Evolutionary conservation across 1,284 basidiomycete species (phyloP), one percentile per base, ranked within the genome.

Genomic region (Tremellales sp.): DNA sequence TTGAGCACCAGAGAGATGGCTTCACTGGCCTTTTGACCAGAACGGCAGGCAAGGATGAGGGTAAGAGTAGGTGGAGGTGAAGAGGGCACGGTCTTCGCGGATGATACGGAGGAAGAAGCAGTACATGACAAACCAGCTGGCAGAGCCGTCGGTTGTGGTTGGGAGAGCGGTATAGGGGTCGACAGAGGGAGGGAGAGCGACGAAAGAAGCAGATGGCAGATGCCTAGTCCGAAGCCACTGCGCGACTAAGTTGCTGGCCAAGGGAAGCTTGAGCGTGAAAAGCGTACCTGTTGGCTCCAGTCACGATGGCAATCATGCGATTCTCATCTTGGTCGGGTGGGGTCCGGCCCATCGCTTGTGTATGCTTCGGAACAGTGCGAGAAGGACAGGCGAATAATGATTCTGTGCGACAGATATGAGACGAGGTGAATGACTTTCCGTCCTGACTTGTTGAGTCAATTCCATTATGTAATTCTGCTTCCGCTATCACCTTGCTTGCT

Each of bases 141-240:
- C 1, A 65, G 43, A n/a, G 66, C 63, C 16, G 60, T 53, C 3
- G 27, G 8, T 38, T 58, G 57, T 4, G 63, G 63, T 3, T 51
- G 51, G 3, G 61, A 60, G 13, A 48, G 52, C 14, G 57, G 63
- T 5, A 65, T 49, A n/a, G 53, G 56, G 3, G 48, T 32, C 13
- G 52, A 58, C 5, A 57, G 53, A 1, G 62, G 56, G 14, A 61
- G 53, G 5, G 81, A 81, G 18, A 92, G 76, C 62, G 88, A 84
- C 53, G 76, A 70, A 39, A 93, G 77, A 6, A 94, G 78, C 42
- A 87, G 83, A 50, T 86, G 81, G 72, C 88, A 91, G 40, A 88
- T 84, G 1, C 86, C 88, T 61, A 85, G 84, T 10, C 89, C 90
- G 25, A 92, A 78, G 47, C 90, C 89, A 43, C 90, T 92, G 9